Base-by-base conservation (phyloP, 2,329 filamentous ascomycete species). In the Scedosporium aurantiacum region DNA sequence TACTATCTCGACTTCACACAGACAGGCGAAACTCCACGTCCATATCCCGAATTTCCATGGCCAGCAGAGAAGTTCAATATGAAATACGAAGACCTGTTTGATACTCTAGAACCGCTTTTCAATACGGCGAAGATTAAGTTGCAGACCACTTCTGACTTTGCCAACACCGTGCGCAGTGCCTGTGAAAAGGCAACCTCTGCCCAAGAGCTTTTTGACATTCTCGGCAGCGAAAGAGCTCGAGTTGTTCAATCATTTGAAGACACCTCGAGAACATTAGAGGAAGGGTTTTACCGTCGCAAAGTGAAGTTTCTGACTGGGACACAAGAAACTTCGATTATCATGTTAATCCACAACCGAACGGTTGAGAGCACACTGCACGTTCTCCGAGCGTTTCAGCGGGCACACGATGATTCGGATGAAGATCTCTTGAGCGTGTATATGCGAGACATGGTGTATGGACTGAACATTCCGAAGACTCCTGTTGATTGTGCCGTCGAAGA, bases 51-150 rank as follows among this genome's bases (percentile, higher is more conserved):
- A n/a, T n/a, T n/a, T n/a, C n/a, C n/a, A n/a, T n/a, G n/a, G n/a
- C n/a, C n/a, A n/a, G n/a, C n/a, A n/a, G n/a, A 28, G 28, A 77
- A 82, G 4, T 68, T 84, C 61, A 74, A 76, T 64, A 81, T 81
- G 69, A 80, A 47, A 47, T 21, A 47, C 43, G 43, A 21, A 21
- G 43, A 47, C 43, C 43, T 47, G 16, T 47, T 47, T 21, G 43
- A 47, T 8, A 47, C 16, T 1, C 43, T 47, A 7, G 43, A 47
- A 7, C 43, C 43, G 4, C 43, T 47, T n/a, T 47, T 21, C 12
- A 47, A 47, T 7, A n/a, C 43, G 43, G 16, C 16, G 3, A 47
- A 47, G 18, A 8, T 47, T 21, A 16, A 21, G 43, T 8, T 47
- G 43, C 43, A 21, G 16, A 10, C 16, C 43, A 47, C 43, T 3